Percentiles rank a stretch among this genome's conserved stretches.
These are phyloP conservation scores for Kurtzmaniella natalensis DNA, from an alignment of 1,139 yeast species.

Conservation along the genomic window DNA sequence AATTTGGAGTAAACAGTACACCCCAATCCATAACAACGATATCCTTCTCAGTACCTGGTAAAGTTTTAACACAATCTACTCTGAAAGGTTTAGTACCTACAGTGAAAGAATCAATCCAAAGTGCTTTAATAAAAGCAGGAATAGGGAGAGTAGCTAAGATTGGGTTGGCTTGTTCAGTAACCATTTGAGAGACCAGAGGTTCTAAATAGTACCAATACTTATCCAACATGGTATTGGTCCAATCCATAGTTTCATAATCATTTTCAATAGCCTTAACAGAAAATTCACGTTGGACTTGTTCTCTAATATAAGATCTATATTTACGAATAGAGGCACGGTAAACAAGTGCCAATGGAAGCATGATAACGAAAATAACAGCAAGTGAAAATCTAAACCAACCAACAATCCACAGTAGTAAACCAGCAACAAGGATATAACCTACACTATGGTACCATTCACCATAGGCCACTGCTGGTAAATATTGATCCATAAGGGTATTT, in stretches of 20 bases:
- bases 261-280: slow-evolving; percentile 75
- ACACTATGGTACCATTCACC: slow-evolving; percentile 97
- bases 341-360: slow-evolving; percentile 54
- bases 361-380: slow-evolving; percentile 75
- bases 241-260: slow-evolving; percentile 90
- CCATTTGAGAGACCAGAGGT: slow-evolving; percentile 84
- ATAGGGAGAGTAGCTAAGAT: slow-evolving; percentile 70
- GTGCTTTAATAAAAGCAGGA: slow-evolving; percentile 75
- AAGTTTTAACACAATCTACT: slow-evolving; percentile 81
- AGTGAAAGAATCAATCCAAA: slow-evolving; percentile 86
- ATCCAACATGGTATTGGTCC: slow-evolving; percentile 84
- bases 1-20: slow-evolving; percentile 86
- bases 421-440: slow-evolving; percentile 62
- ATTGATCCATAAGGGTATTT: slow-evolving; percentile 66
- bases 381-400: slow-evolving; percentile 77
- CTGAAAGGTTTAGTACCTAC: slow-evolving; percentile 95
- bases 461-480: slow-evolving; percentile 65
- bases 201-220: slow-evolving; percentile 90
- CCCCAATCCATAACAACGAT: slow-evolving; percentile 97
- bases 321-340: slow-evolving; percentile 83
- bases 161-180: slow-evolving; percentile 80
- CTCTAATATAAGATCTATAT: slow-evolving; percentile 69
- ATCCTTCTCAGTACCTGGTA: slow-evolving; percentile 82
- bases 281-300: slow-evolving; percentile 80
- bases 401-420: slow-evolving; percentile 66